These are phyloP conservation scores for Hypoxylon sp. DNA, from an alignment of 2,329 filamentous ascomycete species.

Conservation along the genomic window DNA sequence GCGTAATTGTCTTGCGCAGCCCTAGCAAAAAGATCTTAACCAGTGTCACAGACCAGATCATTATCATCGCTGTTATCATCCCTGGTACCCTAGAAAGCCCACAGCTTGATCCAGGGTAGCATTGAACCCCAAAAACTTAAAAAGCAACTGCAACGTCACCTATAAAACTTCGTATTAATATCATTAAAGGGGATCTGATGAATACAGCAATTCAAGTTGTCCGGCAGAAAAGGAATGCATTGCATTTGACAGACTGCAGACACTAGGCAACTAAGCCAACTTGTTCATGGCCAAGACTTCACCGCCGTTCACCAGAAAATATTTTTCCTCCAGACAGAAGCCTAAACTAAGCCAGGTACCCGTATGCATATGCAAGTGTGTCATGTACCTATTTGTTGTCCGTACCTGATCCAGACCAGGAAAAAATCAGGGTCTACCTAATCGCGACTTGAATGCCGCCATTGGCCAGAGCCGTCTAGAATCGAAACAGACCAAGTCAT, in stretches of 20 bases:
- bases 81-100: slow-evolving; percentile 45
- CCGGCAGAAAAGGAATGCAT: slow-evolving; percentile 35
- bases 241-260: slow-evolving; percentile 32
- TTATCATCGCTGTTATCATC: slow-evolving; percentile 38
- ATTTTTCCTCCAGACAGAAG: slow-evolving; percentile 13
- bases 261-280: slow-evolving; percentile 20
- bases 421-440: slow-evolving; percentile 12
- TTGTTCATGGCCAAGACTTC: slow-evolving; percentile 34
- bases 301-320: slow-evolving; percentile 40
- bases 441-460: slow-evolving; percentile 13
- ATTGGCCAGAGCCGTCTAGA: slow-evolving; percentile 36
- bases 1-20: slow-evolving; percentile 43
- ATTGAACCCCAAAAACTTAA: slow-evolving; percentile 27
- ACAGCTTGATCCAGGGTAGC: slow-evolving; percentile 21
- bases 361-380: slow-evolving; percentile 27
- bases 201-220: slow-evolving; percentile 26
- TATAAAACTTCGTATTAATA: slow-evolving; percentile 29
- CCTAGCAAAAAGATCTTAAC: slow-evolving; percentile 41
- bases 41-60: slow-evolving; percentile 32
- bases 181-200: slow-evolving; percentile 18
- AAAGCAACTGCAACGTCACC: slow-evolving; percentile 34
- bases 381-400: slow-evolving; percentile 16
- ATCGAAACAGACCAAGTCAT: slow-evolving; percentile 40
- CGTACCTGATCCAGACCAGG: slow-evolving; percentile 19
- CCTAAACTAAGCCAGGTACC: slow-evolving; percentile 22